These are phyloP conservation scores for Chloris gayana DNA, from an alignment of 176 grass and related monocot species.

Conservation along the genomic window DNA sequence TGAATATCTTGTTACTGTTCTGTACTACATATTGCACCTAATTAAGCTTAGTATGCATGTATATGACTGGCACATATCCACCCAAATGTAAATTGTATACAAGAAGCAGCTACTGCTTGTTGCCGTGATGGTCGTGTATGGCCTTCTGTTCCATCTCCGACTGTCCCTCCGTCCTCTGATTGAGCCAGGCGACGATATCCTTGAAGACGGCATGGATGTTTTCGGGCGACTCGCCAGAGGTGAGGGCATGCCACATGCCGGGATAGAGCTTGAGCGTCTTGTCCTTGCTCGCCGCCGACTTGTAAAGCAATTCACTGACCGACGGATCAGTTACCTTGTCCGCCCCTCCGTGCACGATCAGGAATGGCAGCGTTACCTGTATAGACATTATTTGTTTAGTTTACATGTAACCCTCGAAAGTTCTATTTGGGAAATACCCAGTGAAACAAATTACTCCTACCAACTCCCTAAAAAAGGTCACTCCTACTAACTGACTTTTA, in stretches of 20 bases:
- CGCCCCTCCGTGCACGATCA: slow-evolving; percentile 68
- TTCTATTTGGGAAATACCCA: too few relatives aligned
- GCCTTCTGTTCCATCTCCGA: slow-evolving; percentile 46
- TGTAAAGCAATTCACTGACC: slow-evolving; percentile 54
- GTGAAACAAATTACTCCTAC: neutral
- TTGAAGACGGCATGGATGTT: slow-evolving; percentile 58
- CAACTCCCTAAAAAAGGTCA: too few relatives aligned
- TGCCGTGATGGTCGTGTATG: slow-evolving; percentile 14
- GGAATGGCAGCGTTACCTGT: slow-evolving; percentile 65
- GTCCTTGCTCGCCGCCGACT: slow-evolving; percentile 50
- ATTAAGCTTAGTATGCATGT: too few relatives aligned
- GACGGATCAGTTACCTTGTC: slow-evolving; percentile 72
- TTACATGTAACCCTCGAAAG: neutral
- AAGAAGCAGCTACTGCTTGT: neutral
- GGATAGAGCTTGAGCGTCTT: slow-evolving; percentile 71
- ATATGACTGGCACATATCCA: neutral
- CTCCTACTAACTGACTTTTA: neutral
- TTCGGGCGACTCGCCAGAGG: slow-evolving; percentile 56
- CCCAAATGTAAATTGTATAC: neutral
- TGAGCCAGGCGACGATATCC: slow-evolving; percentile 65
- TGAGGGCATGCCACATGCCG: slow-evolving; percentile 81
- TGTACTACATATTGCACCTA: too few relatives aligned
- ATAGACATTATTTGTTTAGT: neutral
- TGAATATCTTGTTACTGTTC: too few relatives aligned
- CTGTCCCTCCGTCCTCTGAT: slow-evolving; percentile 32